A percentile compares a stretch with the other conserved stretches of the same genome.
Conservation (phyloP, 257 asterid genomes). For the Anisodus acutangulus region DNA sequence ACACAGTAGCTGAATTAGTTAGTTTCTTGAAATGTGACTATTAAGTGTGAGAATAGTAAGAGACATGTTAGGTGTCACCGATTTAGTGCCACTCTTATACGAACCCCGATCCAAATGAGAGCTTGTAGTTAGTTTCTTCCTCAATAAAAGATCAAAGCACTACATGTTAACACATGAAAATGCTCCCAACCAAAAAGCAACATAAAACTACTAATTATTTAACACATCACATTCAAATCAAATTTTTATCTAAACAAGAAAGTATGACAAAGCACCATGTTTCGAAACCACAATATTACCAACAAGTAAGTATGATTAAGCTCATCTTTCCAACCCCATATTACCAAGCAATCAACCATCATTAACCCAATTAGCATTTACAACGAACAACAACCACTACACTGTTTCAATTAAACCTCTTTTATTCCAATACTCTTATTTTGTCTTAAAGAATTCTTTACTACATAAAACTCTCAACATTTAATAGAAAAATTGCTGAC, state of each 20-base stretch:
- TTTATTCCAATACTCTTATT: not conserved
- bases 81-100: not conserved
- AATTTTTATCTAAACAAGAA: not conserved
- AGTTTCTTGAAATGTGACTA: not conserved
- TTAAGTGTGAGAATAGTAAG: not conserved
- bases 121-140: conserved; percentile 1
- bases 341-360: not conserved
- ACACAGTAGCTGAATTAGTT: not conserved
- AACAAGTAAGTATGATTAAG: not conserved
- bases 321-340: not conserved
- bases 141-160: not conserved
- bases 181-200: not conserved
- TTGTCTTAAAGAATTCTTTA: no score
- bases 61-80: not conserved
- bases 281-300: not conserved
- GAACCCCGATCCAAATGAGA: not conserved
- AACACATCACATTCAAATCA: not conserved
- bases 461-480: not conserved
- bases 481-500: not conserved
- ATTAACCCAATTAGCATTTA: not conserved
- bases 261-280: not conserved
- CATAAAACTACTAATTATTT: no score
- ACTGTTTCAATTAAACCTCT: not conserved
- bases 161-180: not conserved
- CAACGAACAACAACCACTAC: not conserved